Evolutionary conservation across 768 basidiomycete genomes (phyloP).

Genomic region (Auriscalpium orientale): DNA sequence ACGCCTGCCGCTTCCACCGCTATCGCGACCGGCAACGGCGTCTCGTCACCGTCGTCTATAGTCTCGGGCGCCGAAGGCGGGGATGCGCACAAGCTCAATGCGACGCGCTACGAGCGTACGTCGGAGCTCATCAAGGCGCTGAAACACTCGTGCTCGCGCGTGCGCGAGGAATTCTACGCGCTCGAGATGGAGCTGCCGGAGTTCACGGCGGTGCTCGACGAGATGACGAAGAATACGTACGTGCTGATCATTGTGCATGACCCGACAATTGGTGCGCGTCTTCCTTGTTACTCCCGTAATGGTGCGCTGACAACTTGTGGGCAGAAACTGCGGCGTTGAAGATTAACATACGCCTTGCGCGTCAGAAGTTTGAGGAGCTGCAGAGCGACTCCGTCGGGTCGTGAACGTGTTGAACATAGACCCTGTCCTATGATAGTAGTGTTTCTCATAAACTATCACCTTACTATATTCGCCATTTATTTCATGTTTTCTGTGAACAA

Average conservation of each 20-base stretch:
- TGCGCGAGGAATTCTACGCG: constrained; percentile 78
- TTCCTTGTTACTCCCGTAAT: not conserved
- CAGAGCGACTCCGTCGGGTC: constrained; percentile 49
- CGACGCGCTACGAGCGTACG: constrained; percentile 78
- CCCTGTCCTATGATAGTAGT: too few species aligned
- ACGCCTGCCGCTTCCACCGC: constrained; percentile 17
- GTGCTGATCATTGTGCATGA: constrained; percentile 86
- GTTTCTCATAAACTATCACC: too few species aligned
- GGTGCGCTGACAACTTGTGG: constrained; percentile 3
- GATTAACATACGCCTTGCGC: constrained; percentile 81
- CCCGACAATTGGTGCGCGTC: constrained; percentile 65
- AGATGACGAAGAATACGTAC: constrained; percentile 90
- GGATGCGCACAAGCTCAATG: constrained; percentile 42
- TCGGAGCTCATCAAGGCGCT: constrained; percentile 94
- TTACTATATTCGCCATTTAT: too few species aligned
- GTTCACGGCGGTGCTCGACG: constrained; percentile 86
- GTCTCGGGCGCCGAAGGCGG: constrained; percentile 16
- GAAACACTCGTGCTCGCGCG: constrained; percentile 82
- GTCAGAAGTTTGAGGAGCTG: constrained; percentile 84
- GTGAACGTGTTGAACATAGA: not conserved
- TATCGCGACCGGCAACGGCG: not conserved
- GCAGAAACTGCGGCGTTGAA: constrained; percentile 83
- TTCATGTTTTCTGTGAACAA: too few species aligned
- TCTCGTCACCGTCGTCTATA: not conserved
- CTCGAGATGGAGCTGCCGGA: constrained; percentile 81